Base-by-base conservation (phyloP, 2,329 filamentous ascomycete species). In the Penicillium oxalicum region DNA sequence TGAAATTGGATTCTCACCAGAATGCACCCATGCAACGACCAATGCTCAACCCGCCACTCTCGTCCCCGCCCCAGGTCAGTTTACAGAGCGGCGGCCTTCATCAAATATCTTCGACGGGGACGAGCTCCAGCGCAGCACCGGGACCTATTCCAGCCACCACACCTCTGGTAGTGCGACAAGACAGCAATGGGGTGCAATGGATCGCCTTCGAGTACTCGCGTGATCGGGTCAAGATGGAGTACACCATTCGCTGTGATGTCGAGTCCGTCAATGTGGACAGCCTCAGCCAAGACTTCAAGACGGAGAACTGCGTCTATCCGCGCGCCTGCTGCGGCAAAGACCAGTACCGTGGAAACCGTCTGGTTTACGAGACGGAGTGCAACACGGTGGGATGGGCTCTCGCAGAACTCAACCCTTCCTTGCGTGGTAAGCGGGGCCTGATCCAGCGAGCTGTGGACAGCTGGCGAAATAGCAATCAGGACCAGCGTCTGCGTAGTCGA, bases 301-400 rank as follows among this genome's bases (percentile, higher is more conserved):
- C 88, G 7, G 91, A 96, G 68, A 98, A 98, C 73, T 97, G 93
- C 67, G 93, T 98, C 11, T 98, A 97, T 66, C 93, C 93, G 3
- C 83, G 93, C 51, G 93, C 93, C 4, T 96, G 91, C 76, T 95
- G 90, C 70, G 82, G 83, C 58, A 97, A 97, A 71, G 91, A 97
- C 50, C 87, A 95, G 67, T 98, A 98, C 76, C 86, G 91, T 51
- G 93, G 93, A 52, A 98, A 98, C 69, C 86, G 93, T 12, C 75
- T 96, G 58, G 87, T 93, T 59, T 98, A 98, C 70, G 93, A 98
- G 75, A 96, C 89, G 12, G 93, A 98, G 73, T 98, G 93, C 78
- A 98, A 98, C 73, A 89, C 90, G 0, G 93, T 98, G n/a, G 93
- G 93, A n/a, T 98, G 93, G 93, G 91, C 91, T 9, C 74, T 98